Conservation (phyloP, 73 alveolate genomes). For the Uronychia binucleata region DNA sequence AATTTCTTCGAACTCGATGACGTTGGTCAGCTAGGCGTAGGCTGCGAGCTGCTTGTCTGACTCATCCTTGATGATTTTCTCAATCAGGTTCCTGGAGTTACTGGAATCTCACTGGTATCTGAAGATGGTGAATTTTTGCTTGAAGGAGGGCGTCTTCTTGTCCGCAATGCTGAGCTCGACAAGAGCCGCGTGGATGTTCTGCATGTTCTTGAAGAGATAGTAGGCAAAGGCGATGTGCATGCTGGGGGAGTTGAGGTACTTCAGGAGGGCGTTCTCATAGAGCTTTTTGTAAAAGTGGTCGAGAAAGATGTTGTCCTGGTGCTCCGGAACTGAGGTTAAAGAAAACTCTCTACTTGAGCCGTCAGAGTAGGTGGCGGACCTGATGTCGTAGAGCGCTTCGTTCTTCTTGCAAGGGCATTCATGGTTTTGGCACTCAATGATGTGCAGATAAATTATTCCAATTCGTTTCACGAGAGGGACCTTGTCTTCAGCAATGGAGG, state of each 20-base stretch:
- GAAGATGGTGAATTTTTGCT: conserved; percentile 31
- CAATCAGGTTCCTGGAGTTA: conserved; percentile 16
- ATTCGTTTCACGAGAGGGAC: conserved; percentile 9
- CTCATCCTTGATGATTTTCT: conserved; percentile 13
- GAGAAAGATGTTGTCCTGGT: conserved; percentile 21
- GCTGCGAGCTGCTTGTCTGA: conserved; percentile 8
- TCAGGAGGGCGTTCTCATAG: conserved; percentile 42
- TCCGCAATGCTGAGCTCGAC: conserved; percentile 36
- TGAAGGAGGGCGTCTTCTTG: conserved; percentile 43
- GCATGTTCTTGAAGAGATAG: conserved; percentile 21
- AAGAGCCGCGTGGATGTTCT: conserved; percentile 46
- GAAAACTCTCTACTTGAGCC: not conserved
- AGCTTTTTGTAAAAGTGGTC: conserved; percentile 25
- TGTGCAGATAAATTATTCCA: conserved; percentile 38
- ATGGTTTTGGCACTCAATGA: conserved; percentile 34
- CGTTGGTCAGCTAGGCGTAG: conserved; percentile 18
- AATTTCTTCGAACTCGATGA: conserved; percentile 31
- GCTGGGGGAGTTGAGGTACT: conserved; percentile 23
- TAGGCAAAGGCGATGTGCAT: conserved; percentile 29
- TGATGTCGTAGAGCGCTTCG: conserved; percentile 30
- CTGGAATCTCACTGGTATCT: conserved; percentile 3
- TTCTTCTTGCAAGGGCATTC: conserved; percentile 28
- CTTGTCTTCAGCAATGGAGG: conserved; percentile 16
- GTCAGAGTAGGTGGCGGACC: not conserved
- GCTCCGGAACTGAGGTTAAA: conserved; percentile 14